Base-by-base conservation (phyloP, 768 basidiomycete species). In the Melanogaster broomeanus region DNA sequence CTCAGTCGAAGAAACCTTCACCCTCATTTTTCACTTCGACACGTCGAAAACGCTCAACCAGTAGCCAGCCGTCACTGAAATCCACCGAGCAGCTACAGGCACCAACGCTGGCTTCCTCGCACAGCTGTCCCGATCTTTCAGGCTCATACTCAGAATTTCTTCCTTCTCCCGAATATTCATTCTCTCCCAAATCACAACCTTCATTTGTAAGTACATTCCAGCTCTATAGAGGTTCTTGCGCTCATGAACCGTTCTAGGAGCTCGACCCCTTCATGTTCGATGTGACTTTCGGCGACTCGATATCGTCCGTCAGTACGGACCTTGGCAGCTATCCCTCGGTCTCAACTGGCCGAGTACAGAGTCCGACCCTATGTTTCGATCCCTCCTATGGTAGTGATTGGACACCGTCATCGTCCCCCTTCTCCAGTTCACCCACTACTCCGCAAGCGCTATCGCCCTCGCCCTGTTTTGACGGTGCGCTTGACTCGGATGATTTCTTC, bases 121-220 rank as follows among this genome's bases (percentile, higher is more conserved):
- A 59, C 0, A 63, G 62, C 45, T 68, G 66, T 45, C 57, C 64
- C 9, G 69, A 68, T 58, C 62, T 69, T 50, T 68, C 67, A 42
- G 57, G 64, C 49, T 55, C 62, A 56, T 59, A 70, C 48, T 67
- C 74, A 6, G n/a, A n/a, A n/a, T 74, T 74, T 46, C 62, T 67
- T 45, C 57, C 69, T 11, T 66, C 68, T 37, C 48, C 66, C 15
- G 30, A 46, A 44, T 66, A 61, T 38, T 53, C 61, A 2, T 68
- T 69, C 54, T 24, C 67, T 54, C 43, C 48, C 8, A 77, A 78
- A 56, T 69, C 74, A 18, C 77, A 81, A 60, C 66, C 77, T 27
- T 72, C 74, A 12, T 78, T 80, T 59, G 83, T 84, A 69, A 68
- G 80, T 74, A 4, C 21, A 9, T 42, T 33, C 55, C 12, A 6